Evolutionary conservation across 306 rosid species (phyloP), one percentile per base, ranked within the genome.

Genomic region (Casuarina glauca): DNA sequence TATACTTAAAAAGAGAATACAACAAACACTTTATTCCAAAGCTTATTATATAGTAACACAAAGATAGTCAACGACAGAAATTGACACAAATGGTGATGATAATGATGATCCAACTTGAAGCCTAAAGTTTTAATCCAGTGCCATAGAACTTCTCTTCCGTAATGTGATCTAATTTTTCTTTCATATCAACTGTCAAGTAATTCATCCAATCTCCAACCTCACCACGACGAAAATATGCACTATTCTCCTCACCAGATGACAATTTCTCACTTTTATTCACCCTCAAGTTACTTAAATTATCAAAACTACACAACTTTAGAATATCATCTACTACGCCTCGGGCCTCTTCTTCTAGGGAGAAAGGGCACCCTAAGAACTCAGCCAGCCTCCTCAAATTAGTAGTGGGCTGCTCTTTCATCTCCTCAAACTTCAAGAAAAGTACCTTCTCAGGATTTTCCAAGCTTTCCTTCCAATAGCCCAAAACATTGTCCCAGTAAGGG

Each of bases 121-220:
- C 44, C 20, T 66, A 66, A 39, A 66, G 5, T 43, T 35, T 39
- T 36, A 66, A 39, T 20, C 46, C 48, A 41, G 42, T 41, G 4
- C 9, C 6, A 13, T 13, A 10, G 17, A 66, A 17, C 15, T 57
- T 76, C 12, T 76, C 62, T 50, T 63, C 13, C 4, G 15, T 76
- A 5, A 76, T 49, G 62, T 20, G 43, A 13, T 76, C 79, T 44
- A 76, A 13, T 13, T 69, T 52, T 5, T 76, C 61, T 26, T 4
- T 60, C 80, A 66, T 76, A 10, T 38, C 48, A 1, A 51, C 36
- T 5, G 72, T 66, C 17, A 76, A 60, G 32, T 62, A 26, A 49
- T 76, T 64, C 50, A 11, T 51, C 73, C 73, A 76, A 52, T 76
- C 64, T n/a, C 80, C 80, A 12, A 66, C 80, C 48, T 76, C 51